Conservation (phyloP, 2,329 filamentous ascomycete species). For the Colletotrichum spaethianum region DNA sequence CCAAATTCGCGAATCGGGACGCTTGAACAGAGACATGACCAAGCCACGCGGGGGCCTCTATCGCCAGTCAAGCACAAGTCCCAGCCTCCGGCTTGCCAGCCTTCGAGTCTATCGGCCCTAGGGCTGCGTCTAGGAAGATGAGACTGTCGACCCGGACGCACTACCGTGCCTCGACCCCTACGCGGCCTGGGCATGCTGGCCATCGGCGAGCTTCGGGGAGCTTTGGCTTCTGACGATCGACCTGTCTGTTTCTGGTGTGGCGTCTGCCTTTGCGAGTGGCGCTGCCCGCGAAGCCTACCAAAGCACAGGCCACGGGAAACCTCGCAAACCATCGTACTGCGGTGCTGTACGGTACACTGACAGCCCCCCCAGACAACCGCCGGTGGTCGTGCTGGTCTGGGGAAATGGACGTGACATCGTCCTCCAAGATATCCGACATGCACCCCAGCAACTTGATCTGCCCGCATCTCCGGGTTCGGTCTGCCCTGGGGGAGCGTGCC, state of each 20-base stretch:
- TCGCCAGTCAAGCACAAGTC: conserved; percentile 9
- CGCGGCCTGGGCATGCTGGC: conserved; percentile 15
- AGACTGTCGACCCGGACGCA: conserved; percentile 16
- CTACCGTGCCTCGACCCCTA: conserved; percentile 23
- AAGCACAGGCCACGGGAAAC: not conserved
- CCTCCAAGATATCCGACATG: conserved; percentile 13
- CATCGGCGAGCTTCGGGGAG: conserved; percentile 8
- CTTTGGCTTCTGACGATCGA: conserved; percentile 26
- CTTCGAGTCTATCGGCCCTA: conserved; percentile 24
- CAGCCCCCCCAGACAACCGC: conserved; percentile 15
- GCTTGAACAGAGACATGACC: conserved; percentile 7
- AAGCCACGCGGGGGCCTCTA: conserved; percentile 9
- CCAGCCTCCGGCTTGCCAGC: not conserved
- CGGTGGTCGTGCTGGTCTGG: conserved; percentile 10
- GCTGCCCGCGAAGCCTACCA: conserved; percentile 1
- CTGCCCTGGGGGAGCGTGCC: not conserved
- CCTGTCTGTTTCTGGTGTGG: conserved; percentile 13
- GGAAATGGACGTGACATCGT: conserved; percentile 6
- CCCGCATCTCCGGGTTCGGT: not conserved
- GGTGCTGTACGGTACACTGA: conserved; percentile 20
- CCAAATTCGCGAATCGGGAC: conserved; percentile 27
- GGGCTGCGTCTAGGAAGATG: conserved; percentile 10
- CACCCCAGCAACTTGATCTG: conserved; percentile 33
- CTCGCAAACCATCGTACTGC: not conserved
- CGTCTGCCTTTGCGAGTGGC: conserved; percentile 10